Base-by-base conservation (phyloP, 805 yeast genomes). In the Starmerella davenportii region DNA sequence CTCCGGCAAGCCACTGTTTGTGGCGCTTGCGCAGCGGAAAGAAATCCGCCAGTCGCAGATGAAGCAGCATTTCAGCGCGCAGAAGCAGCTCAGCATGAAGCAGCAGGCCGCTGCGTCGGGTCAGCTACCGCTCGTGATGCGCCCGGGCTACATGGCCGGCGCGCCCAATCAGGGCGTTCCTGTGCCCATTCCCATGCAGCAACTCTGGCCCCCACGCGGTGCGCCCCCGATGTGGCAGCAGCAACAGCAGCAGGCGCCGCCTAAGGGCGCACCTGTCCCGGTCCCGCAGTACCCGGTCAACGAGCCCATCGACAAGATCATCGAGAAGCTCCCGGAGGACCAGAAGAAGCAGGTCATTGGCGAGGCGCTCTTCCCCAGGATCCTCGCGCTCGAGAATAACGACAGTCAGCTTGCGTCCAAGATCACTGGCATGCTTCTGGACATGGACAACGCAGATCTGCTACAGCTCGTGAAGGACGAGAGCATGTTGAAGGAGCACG, bases 351-450 rank as follows among this genome's bases (percentile, higher is more conserved):
- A 93, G 73, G 72, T 84, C 59, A 73, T 90, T 59, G 98, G 98
- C 66, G 95, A 90, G 72, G 93, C 84, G 59, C 71, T 90, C 58
- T 90, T 87, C 72, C 84, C 92, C 58, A 80, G 76, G 72, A 79
- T 90, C 56, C 75, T 77, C 49, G 74, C 84, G 50, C 74, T 80
- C 47, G 84, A 81, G 56, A 79, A 79, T 66, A 81, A 85, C 54
- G 93, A 84, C 58, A 79, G 78, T 43, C 94, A 84, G 65, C 82
- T 93, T 56, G 95, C 95, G 51, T 94, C 95, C 67, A 87, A 85
- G 70, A 81, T 90, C 61, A 90, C 98, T 50, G 95, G 96, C 69
- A 90, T 90, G 96, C 74, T 90, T 69, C 73, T 90, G 58, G 95
- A 85, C 60, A 75, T 87, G 74, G 92, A 84, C 58, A 80, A 79